phyloP scores from a whole-genome alignment of 1,284 basidiomycete genomes.

The Kwoniella shivajii region DNA sequence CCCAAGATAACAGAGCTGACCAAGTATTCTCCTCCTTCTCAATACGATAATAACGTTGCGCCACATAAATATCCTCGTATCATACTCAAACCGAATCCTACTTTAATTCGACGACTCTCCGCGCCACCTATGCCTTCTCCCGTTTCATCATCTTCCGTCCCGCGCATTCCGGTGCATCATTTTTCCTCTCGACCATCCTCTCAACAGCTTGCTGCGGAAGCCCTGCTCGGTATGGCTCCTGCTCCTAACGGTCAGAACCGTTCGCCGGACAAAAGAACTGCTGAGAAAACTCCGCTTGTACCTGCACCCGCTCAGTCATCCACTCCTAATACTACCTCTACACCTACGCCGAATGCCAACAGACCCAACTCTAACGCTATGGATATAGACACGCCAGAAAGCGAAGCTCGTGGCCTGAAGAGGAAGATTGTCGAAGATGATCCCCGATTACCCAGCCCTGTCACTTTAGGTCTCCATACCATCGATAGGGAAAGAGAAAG shows the following conservation, averaged over 20 bases:
- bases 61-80: slow-evolving; percentile 5
- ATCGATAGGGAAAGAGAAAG: slow-evolving; percentile 31
- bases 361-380: slow-evolving; percentile 15
- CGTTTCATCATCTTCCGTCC: background rate
- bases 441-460: slow-evolving; percentile 27
- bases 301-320: slow-evolving; percentile 15
- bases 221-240: slow-evolving; percentile 51
- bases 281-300: slow-evolving; percentile 24
- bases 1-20: slow-evolving; percentile 22
- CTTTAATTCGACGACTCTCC: slow-evolving; percentile 7
- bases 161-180: background rate
- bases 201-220: slow-evolving; percentile 54
- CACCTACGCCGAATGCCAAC: slow-evolving; percentile 2
- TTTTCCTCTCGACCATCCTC: slow-evolving; percentile 23
- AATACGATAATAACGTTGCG: background rate
- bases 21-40: slow-evolving; percentile 9
- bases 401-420: slow-evolving; percentile 44
- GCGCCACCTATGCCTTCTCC: slow-evolving; percentile 11
- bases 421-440: slow-evolving; percentile 45
- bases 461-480: slow-evolving; percentile 30
- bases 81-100: background rate
- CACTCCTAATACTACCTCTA: slow-evolving; percentile 8
- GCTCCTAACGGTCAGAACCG: slow-evolving; percentile 26
- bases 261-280: slow-evolving; percentile 32
- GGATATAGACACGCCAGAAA: slow-evolving; percentile 33